Evolutionary conservation across 306 rosid species (phyloP), one percentile per base, ranked within the genome.

Genomic region (Potentilla sterilis): DNA sequence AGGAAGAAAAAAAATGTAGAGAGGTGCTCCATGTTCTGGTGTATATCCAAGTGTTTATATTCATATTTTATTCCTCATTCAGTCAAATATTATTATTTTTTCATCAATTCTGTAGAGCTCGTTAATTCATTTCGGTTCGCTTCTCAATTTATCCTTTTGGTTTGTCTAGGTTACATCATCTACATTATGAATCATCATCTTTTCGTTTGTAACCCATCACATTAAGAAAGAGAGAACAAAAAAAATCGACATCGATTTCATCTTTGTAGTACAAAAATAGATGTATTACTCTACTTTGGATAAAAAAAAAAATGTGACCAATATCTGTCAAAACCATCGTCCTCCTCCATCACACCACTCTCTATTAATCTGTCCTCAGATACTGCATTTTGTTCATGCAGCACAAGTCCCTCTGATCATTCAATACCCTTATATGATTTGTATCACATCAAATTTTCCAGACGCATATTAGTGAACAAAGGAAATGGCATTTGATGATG

Each of bases 21-120:
- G 21, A 72, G 71, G 40, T 71, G 77, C 77, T 22, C 37, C 54
- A 72, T 57, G 41, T 41, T 57, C 59, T 75, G 37, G 24, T 24
- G n/a, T 74, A 48, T 43, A 21, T 72, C 48, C 46, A 73, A 46
- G 9, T 79, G 71, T 63, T 37, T 79, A 69, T 42, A 41, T 49
- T 55, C 75, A 46, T 63, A 83, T 83, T 76, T 52, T 16, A 37
- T 8, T 9, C 14, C 18, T 68, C 47, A 34, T 72, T 34, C 35
- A 28, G 28, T 28, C 44, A 59, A 42, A 58, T n/a, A 10, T 73
- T 58, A 42, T 14, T 77, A 46, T 1, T n/a, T 38, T 46, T 22
- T 15, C 13, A 21, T 16, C 2, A n/a, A 1, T n/a, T 40, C 49
- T 21, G 51, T 14, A 55, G 41, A 72, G 40, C 51, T 52, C 41